Evolutionary conservation across 495 filamentous ascomycete species (phyloP).

Genomic region (Durotheca rogersii): DNA sequence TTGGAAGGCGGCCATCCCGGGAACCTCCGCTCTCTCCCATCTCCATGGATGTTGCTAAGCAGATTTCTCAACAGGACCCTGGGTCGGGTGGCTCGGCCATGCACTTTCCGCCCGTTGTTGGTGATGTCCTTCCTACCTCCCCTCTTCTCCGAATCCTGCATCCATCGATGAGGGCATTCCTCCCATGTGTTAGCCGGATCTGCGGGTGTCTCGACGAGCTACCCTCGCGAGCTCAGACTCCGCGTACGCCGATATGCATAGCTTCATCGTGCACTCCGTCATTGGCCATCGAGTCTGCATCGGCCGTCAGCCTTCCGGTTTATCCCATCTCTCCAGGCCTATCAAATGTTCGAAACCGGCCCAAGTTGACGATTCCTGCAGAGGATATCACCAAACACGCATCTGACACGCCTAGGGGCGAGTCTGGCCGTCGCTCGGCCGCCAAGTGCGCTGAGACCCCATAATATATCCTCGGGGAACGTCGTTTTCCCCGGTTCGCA

Average conservation of each 20-base stretch:
- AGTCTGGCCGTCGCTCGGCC: slow-evolving; percentile 18
- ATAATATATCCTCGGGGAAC: slow-evolving; percentile 28
- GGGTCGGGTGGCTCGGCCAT: slow-evolving; percentile 2
- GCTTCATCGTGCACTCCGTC: slow-evolving; percentile 8
- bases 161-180: slow-evolving; percentile 2
- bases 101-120: slow-evolving; percentile 2
- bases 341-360: slow-evolving; percentile 16
- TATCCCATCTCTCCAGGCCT: slow-evolving; percentile 18
- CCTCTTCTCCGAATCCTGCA: slow-evolving; percentile 11
- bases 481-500: slow-evolving; percentile 27
- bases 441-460: slow-evolving; percentile 18
- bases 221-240: slow-evolving; percentile 9
- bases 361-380: slow-evolving; percentile 28
- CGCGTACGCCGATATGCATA: slow-evolving; percentile 14
- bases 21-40: slow-evolving; percentile 12
- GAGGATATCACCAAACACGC: slow-evolving; percentile 22
- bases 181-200: slow-evolving; percentile 1
- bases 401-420: slow-evolving; percentile 19
- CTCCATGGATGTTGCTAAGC: slow-evolving; percentile 9
- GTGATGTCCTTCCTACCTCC: slow-evolving; percentile 1
- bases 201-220: slow-evolving; percentile 15
- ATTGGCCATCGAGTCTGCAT: slow-evolving; percentile 17
- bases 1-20: slow-evolving; percentile 11
- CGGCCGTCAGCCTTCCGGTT: slow-evolving; percentile 25
- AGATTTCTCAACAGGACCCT: slow-evolving; percentile 1